Evolutionary conservation across 1,284 basidiomycete species (phyloP).

Genomic region (Trichosporon sp.): DNA sequence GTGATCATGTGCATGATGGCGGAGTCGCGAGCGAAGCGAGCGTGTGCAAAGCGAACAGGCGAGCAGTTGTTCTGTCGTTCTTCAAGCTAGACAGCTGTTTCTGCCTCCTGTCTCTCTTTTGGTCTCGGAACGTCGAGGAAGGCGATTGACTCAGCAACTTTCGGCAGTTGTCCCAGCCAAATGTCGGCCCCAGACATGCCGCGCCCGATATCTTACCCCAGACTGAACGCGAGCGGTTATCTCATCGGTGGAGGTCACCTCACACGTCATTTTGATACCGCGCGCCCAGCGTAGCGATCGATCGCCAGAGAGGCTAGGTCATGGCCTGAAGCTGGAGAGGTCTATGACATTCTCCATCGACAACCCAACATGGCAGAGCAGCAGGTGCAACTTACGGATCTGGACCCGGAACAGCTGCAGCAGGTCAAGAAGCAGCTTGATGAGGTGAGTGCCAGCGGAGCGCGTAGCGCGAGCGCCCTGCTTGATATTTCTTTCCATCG

Average conservation of each 20-base stretch:
- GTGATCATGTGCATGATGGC: constrained; percentile 56
- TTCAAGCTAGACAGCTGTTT: not conserved
- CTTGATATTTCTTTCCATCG: not conserved
- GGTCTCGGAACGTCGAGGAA: not conserved
- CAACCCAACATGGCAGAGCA: constrained; percentile 53
- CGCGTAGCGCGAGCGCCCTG: not conserved
- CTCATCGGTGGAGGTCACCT: not conserved
- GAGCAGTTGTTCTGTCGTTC: not conserved
- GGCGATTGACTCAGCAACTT: too few relatives aligned
- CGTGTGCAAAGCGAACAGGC: not conserved
- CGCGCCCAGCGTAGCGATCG: not conserved
- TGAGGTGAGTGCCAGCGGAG: constrained; percentile 55
- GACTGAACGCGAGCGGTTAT: not conserved
- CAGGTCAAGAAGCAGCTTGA: constrained; percentile 85
- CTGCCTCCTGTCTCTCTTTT: not conserved
- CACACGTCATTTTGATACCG: constrained; percentile 10
- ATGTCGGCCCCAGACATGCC: too few relatives aligned
- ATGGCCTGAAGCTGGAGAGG: not conserved
- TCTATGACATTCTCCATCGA: not conserved
- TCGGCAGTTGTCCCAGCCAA: too few relatives aligned
- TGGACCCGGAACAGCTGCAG: constrained; percentile 72
- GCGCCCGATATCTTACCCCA: constrained; percentile 1
- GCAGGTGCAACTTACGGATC: constrained; percentile 68
- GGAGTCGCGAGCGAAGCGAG: not conserved
- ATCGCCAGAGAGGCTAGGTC: not conserved